Base-by-base conservation (phyloP, 257 asterid genomes). In the Solanum chilense region DNA sequence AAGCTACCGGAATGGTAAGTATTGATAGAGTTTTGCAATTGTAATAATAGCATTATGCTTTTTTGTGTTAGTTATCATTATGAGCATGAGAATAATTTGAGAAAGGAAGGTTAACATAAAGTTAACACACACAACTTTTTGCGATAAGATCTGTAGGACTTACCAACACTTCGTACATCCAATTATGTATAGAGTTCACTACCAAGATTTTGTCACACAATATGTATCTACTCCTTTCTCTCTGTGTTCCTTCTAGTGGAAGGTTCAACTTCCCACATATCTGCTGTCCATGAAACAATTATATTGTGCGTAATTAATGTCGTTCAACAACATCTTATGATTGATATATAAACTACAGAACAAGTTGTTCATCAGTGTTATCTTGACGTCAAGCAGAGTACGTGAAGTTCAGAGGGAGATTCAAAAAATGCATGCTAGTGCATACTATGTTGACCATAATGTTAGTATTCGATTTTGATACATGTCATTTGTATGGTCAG, bases 1-100 rank as follows among this genome's bases (percentile, higher is more conserved):
- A 91, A 93, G 74, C 92, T 97, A 58, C 99, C 99, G 37, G 99
- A 97, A 90, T 97, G 99, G 99, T 97, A 86, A 92, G 95, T 85
- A 20, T 77, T 49, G 42, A 75, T 83, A 62, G 45, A 86, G 49
- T 86, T 21, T 52, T 37, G 85, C 78, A 56, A 56, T 33, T 88
- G 64, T 70, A 69, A 27, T 71, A 71, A 73, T 85, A 49, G 80
- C 82, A 60, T 70, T 47, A 33, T 49, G 7, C 44, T 45, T 29
- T 76, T 18, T 49, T 80, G 29, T 11, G 39, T 27, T 47, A 29
- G 85, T 18, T 49, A 18, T 29, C 44, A 14, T 80, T 52, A 9
- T 25, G 44, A 80, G 85, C 85, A 16, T 10, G 21, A 9, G 29
- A 39, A 80, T 29, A 29, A 44, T 80, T 29, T 80, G 44, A 29